Percentiles rank a stretch among this genome's conserved stretches.
phyloP scores from a whole-genome alignment of 2,329 filamentous ascomycete species.

The Chalaropsis thielavioides region DNA sequence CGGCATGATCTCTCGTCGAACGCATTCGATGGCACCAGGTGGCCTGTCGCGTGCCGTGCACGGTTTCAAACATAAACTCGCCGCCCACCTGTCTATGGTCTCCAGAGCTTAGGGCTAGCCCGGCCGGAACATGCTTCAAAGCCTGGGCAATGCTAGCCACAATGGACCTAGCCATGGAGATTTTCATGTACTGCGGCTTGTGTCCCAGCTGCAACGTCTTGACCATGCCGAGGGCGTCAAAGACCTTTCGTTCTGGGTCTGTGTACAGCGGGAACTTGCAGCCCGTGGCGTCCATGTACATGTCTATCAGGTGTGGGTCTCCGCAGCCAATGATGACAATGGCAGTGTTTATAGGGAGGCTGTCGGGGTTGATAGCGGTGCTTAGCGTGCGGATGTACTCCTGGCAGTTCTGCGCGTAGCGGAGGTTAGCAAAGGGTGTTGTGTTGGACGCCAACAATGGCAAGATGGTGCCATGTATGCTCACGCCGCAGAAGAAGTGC shows the following conservation, averaged over 20 bases:
- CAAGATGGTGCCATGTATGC: slow-evolving; percentile 25
- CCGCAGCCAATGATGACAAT: slow-evolving; percentile 62
- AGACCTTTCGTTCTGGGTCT: slow-evolving; percentile 54
- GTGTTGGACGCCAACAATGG: no score
- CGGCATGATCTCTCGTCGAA: slow-evolving; percentile 62
- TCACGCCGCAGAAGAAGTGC: slow-evolving; percentile 68
- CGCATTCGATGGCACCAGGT: slow-evolving; percentile 75
- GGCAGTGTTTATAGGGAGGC: slow-evolving; percentile 41
- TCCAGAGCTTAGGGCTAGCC: slow-evolving; percentile 48
- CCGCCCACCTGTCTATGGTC: slow-evolving; percentile 57
- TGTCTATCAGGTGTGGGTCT: slow-evolving; percentile 49
- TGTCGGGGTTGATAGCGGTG: slow-evolving; percentile 38
- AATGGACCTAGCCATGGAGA: slow-evolving; percentile 36
- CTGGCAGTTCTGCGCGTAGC: slow-evolving; percentile 49
- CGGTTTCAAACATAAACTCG: slow-evolving; percentile 57
- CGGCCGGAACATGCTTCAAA: slow-evolving; percentile 41
- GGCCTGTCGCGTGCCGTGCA: slow-evolving; percentile 42
- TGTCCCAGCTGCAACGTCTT: slow-evolving; percentile 45
- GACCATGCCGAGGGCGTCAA: slow-evolving; percentile 53
- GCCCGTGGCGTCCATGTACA: slow-evolving; percentile 47
- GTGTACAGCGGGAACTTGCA: slow-evolving; percentile 63
- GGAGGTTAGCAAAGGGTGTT: background rate
- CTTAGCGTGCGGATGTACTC: slow-evolving; percentile 54
- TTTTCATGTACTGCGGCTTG: slow-evolving; percentile 49
- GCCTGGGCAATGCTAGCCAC: slow-evolving; percentile 43